Conservation (phyloP, 129 eudicot genomes). For the Gnaphalium uliginosum region DNA sequence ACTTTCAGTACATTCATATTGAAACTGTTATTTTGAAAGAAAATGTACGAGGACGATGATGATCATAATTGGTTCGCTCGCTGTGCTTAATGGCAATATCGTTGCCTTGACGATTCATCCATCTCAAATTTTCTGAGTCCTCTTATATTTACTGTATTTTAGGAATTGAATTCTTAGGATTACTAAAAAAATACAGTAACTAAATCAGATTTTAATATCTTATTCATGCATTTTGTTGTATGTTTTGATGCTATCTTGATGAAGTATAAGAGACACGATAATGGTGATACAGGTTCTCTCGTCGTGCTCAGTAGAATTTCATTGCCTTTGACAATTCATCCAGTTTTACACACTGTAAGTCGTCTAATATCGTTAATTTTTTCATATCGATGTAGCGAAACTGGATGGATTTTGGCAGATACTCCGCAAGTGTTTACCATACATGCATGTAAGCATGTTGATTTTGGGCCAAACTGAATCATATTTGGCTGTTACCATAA, state of each 20-base stretch:
- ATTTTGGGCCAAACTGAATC: background rate
- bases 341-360: background rate
- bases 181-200: too few relatives aligned
- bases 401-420: background rate
- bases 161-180: background rate
- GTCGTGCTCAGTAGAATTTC: background rate
- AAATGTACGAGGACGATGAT: conserved; percentile 26
- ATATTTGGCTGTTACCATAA: background rate
- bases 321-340: background rate
- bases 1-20: too few relatives aligned
- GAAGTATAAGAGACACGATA: background rate
- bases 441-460: background rate
- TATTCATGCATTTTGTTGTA: too few relatives aligned
- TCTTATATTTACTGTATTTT: background rate
- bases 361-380: background rate
- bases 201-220: too few relatives aligned
- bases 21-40: background rate
- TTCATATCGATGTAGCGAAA: background rate
- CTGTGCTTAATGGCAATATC: conserved; percentile 27
- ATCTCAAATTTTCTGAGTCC: background rate
- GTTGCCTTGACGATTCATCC: conserved; percentile 30
- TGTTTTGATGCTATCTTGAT: background rate
- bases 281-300: background rate
- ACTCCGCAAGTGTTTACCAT: background rate
- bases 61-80: conserved; percentile 35